phyloP scores from a whole-genome alignment of 1,284 basidiomycete genomes.

The Uromyces viciae-fabae region DNA sequence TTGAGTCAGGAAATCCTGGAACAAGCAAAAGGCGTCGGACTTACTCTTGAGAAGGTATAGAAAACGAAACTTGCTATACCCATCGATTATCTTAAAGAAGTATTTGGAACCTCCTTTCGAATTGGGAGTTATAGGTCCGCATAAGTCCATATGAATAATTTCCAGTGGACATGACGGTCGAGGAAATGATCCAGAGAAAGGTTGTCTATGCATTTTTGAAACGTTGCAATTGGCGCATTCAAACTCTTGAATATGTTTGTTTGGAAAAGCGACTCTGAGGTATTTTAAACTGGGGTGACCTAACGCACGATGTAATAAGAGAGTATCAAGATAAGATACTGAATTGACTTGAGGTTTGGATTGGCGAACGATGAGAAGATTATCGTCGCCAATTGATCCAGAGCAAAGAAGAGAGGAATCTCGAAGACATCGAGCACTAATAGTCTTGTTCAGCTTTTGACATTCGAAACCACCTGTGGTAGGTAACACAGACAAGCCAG shows the following conservation, averaged over 20 bases:
- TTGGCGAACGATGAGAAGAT: not conserved
- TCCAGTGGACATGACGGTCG: not conserved
- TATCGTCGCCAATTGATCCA: not conserved
- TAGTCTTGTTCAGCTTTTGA: not conserved
- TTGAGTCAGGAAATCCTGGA: not conserved
- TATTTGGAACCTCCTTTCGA: not conserved
- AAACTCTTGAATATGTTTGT: not conserved
- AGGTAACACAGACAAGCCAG: not conserved
- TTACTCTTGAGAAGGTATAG: constrained; percentile 1
- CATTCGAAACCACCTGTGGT: not conserved
- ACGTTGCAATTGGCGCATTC: not conserved
- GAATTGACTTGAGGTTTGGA: not conserved
- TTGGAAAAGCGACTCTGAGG: not conserved
- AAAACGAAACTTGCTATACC: not conserved
- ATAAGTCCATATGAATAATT: constrained; percentile 28
- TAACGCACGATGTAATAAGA: not conserved
- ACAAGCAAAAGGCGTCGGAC: not conserved
- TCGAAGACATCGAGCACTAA: not conserved
- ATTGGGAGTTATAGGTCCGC: constrained; percentile 11
- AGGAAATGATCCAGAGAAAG: not conserved
- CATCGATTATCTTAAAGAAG: constrained; percentile 18
- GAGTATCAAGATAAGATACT: not conserved
- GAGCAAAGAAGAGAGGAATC: not conserved
- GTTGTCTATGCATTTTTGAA: constrained; percentile 11
- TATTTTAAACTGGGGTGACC: constrained; percentile 17